Base-by-base conservation (phyloP, 1,284 basidiomycete genomes). In the Naganishia liquefaciens region DNA sequence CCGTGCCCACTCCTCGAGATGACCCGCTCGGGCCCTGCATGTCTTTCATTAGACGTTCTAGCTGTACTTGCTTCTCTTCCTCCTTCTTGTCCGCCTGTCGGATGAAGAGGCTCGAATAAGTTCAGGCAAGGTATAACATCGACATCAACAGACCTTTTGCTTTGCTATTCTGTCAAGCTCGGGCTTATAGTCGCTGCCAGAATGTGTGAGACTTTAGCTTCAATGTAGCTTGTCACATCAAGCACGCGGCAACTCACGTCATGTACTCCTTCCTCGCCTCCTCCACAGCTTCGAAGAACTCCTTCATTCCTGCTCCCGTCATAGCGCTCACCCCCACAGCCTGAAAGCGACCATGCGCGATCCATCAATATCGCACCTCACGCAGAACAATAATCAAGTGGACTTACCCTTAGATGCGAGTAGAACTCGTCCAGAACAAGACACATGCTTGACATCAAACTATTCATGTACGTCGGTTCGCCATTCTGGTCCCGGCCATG, bases 381-480 rank as follows among this genome's bases (percentile, higher is more conserved):
- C 27, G n/a, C 50, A 23, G 46, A 49, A 39, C 2, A 42, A 23
- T 4, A 27, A 46, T 28, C 28, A 2, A 19, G 28, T 23, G 23
- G 52, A 51, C 39, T 71, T 61, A 93, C 93, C 81, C 90, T 90
- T 52, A 99, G 81, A 72, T 96, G 90, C 79, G 94, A 92, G 82
- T 99, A 99, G 74, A 99, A 99, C 76, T 99, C 96, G 75, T 99
- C 96, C 63, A 99, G 80, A 7, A 99, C 94, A 53, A 99, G 81
- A 76, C 93, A 93, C 96, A 99, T 99, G 75, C 90, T 93, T 72
- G 96, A 93, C 95, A 99, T 99, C 68, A 99, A 82, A 74, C 91
- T 94, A 78, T 93, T 96, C 92, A 98, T 96, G 79, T 98, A 99
- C 50, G 91, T 95, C 55, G 90, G 90, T 73, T 95, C 93, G 50